Conservation (phyloP, 2,329 filamentous ascomycete genomes). For the Emericellopsis atlantica region DNA sequence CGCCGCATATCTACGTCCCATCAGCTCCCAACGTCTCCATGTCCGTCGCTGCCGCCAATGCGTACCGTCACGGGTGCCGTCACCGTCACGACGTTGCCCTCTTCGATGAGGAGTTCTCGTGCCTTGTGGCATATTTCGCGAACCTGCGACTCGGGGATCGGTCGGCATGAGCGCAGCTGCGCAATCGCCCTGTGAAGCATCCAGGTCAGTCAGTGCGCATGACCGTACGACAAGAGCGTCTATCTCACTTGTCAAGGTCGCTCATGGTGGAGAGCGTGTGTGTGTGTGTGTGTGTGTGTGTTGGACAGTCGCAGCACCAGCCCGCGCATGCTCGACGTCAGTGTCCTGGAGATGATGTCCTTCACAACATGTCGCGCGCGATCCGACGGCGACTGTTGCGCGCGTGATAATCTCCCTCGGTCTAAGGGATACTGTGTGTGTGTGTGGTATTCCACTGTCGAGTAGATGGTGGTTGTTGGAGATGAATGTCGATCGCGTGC, state of each 20-base stretch:
- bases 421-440: too few relatives aligned
- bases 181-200: conserved; percentile 62
- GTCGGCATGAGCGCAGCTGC: conserved; percentile 87
- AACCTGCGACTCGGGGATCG: conserved; percentile 90
- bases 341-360: neutral
- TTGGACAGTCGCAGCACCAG: conserved; percentile 7
- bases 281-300: too few relatives aligned
- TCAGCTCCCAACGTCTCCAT: conserved; percentile 3
- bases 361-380: too few relatives aligned
- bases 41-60: neutral
- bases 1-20: conserved; percentile 68
- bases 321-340: conserved; percentile 6
- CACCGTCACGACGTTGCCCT: conserved; percentile 93
- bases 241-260: conserved; percentile 77
- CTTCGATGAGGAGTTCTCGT: conserved; percentile 88
- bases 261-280: conserved; percentile 49
- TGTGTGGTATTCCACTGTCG: too few relatives aligned
- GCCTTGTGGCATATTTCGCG: conserved; percentile 96
- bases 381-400: too few relatives aligned
- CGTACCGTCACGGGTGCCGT: conserved; percentile 84
- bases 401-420: too few relatives aligned
- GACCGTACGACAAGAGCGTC: neutral
- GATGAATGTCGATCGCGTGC: too few relatives aligned
- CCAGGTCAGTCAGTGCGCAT: neutral
- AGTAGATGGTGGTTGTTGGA: too few relatives aligned